phyloP scores from a whole-genome alignment of 108 stramenopile genomes.

The Nitzschia inconspicua region DNA sequence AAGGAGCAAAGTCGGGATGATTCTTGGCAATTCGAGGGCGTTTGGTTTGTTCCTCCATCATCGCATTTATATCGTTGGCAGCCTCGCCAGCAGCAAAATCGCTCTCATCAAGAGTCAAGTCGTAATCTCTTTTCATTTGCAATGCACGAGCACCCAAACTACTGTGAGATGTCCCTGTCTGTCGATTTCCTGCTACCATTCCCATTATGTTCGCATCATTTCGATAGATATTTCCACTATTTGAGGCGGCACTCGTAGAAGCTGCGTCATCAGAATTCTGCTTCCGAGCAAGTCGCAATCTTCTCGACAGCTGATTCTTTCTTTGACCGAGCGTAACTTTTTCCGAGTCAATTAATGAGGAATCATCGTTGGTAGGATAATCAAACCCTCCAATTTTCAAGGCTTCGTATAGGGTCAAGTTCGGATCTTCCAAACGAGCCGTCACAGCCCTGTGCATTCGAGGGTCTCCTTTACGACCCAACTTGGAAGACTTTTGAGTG shows the following conservation, averaged over 20 bases:
- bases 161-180: background rate
- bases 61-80: too few species aligned
- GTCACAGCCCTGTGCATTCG: constrained; percentile 69
- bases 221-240: too few species aligned
- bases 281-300: constrained; percentile 56
- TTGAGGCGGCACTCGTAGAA: too few species aligned
- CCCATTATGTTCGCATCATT: too few species aligned
- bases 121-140: constrained; percentile 23
- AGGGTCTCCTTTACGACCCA: constrained; percentile 67
- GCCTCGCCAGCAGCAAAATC: constrained; percentile 8
- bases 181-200: background rate
- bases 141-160: constrained; percentile 10
- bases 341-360: constrained; percentile 46
- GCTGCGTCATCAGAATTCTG: too few species aligned
- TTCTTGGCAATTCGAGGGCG: constrained; percentile 29
- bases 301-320: constrained; percentile 70
- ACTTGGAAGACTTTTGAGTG: constrained; percentile 17
- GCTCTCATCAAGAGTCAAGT: constrained; percentile 20
- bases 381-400: constrained; percentile 62
- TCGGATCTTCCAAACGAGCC: constrained; percentile 58
- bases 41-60: constrained; percentile 26
- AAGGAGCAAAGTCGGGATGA: constrained; percentile 33
- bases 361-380: constrained; percentile 44
- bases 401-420: constrained; percentile 52
- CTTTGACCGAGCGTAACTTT: constrained; percentile 67